phyloP scores from a whole-genome alignment of 257 asterid genomes.

The Jacaranda mimosifolia region DNA sequence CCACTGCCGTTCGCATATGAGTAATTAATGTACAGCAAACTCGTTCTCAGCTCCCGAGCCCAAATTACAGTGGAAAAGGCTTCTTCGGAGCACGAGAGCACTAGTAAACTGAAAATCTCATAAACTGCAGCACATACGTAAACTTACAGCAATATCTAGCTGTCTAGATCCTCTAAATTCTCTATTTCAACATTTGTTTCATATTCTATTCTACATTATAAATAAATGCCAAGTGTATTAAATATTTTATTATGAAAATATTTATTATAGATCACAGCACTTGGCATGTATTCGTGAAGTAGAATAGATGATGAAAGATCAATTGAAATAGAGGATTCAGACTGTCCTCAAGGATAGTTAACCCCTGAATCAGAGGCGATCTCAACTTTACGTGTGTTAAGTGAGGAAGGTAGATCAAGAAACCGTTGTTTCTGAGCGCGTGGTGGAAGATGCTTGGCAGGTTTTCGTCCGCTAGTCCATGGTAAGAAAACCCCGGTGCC shows the following conservation, averaged over 20 bases:
- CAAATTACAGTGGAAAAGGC: conserved; percentile 5
- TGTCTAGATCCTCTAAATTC: too few species aligned
- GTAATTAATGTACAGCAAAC: background rate
- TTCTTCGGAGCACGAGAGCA: conserved; percentile 2
- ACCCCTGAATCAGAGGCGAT: conserved; percentile 40
- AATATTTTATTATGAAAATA: too few species aligned
- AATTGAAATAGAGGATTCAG: too few species aligned
- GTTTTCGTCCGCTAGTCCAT: conserved; percentile 54
- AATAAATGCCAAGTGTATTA: too few species aligned
- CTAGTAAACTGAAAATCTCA: background rate
- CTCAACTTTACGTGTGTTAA: conserved; percentile 44
- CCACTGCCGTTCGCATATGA: conserved; percentile 19
- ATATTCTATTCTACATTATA: too few species aligned
- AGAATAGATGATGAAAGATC: too few species aligned
- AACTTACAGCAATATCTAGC: too few species aligned
- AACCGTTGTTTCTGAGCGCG: conserved; percentile 54
- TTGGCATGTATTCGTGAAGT: too few species aligned
- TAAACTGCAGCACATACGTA: background rate
- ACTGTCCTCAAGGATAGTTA: conserved; percentile 18
- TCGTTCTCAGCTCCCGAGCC: conserved; percentile 15
- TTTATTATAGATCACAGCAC: too few species aligned
- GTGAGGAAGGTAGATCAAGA: conserved; percentile 51
- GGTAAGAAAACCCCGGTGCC: conserved; percentile 79
- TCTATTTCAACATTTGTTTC: too few species aligned
- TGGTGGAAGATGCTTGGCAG: conserved; percentile 64